These are phyloP conservation scores for Beta corolliflora DNA, from an alignment of 179 eudicot genomes.

Conservation along the genomic window DNA sequence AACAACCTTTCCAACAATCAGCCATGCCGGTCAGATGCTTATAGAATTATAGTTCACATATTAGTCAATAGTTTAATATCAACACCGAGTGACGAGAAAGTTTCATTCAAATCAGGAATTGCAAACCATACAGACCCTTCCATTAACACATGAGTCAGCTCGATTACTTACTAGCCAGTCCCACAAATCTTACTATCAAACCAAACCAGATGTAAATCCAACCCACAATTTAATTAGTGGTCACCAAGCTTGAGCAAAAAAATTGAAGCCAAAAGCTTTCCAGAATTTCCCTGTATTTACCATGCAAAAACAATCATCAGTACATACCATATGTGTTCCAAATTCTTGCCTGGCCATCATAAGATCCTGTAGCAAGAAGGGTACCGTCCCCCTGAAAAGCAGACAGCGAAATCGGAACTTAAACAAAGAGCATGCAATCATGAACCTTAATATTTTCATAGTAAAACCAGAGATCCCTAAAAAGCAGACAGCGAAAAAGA, in stretches of 20 bases:
- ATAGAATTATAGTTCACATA: no score
- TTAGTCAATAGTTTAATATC: not conserved
- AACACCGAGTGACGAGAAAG: not conserved
- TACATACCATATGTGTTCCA: constrained; percentile 80
- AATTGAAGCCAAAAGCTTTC: not conserved
- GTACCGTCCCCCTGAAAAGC: constrained; percentile 77
- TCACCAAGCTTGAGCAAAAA: not conserved
- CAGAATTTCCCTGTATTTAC: not conserved
- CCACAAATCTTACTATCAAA: not conserved
- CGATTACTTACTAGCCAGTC: not conserved
- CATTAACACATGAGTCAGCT: not conserved
- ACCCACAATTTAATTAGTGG: not conserved
- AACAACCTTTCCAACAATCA: not conserved
- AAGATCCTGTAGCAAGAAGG: constrained; percentile 95
- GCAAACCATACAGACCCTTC: not conserved
- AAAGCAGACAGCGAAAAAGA: not conserved
- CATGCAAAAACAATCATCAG: not conserved
- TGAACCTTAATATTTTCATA: not conserved
- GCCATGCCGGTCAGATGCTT: not conserved
- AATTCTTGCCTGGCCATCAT: constrained; percentile 95
- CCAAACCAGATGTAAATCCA: not conserved
- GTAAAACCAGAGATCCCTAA: constrained; percentile 40
- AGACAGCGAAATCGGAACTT: not conserved
- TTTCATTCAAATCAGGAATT: not conserved
- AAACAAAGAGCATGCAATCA: constrained; percentile 5